Base-by-base conservation (phyloP, 352 stramenopile species). In the Pythium chondricola region DNA sequence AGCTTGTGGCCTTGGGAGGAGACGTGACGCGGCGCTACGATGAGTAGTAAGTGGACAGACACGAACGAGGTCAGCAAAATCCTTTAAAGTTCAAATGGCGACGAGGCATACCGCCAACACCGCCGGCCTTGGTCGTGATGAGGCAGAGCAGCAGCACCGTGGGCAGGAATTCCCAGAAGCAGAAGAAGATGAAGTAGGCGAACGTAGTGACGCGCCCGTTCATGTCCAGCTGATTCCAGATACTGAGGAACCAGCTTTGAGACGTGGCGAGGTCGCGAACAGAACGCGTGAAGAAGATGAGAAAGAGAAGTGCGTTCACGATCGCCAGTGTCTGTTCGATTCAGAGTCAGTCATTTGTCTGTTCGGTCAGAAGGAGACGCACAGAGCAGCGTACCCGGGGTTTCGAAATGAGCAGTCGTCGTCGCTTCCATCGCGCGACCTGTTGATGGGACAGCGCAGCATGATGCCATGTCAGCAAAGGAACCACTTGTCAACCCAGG, bases 151-250 rank as follows among this genome's bases (percentile, higher is more conserved):
- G 49, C 27, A 93, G 48, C 26, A 93, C 56, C 18, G 82, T 93
- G 8, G 82, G 82, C 25, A 93, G 52, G 47, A 93, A 90, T 59
- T 93, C 82, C 82, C 82, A 93, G 46, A 91, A 87, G 67, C 80
- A 89, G 57, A 91, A 91, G 63, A 90, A 87, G 9, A 88, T 51
- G 47, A 93, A 93, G 58, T 82, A 88, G 13, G 66, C 66, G 32
- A 86, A 78, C 29, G 78, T 83, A 26, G 79, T 88, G 46, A 91
- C 79, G 42, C 80, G 73, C 48, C 78, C 79, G 36, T 85, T 89
- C 75, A 90, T 86, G 48, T 93, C 81, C 31, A 93, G 55, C 48
- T 87, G 83, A 58, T 93, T 93, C 74, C 77, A 85, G 31, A 93
- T 89, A 55, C 75, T 88, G 13, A 93, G 61, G 43, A 88, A 68